phyloP scores from a whole-genome alignment of 108 stramenopile species.

The Mediolabrus comicus region DNA sequence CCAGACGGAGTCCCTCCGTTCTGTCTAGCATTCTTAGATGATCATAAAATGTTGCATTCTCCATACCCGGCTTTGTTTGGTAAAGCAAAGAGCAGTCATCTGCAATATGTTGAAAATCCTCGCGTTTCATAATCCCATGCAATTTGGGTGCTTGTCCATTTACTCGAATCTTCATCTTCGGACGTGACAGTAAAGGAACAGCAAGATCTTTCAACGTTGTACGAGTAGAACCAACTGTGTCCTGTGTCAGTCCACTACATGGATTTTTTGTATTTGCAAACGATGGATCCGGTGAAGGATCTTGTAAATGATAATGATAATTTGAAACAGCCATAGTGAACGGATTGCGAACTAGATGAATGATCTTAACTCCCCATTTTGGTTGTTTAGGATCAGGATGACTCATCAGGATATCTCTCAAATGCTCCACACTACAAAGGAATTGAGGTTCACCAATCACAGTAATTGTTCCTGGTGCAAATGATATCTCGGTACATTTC shows the following conservation, averaged over 20 bases:
- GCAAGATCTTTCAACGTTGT: background rate
- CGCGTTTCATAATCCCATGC: background rate
- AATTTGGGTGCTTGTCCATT: background rate
- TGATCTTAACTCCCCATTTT: conserved; percentile 4
- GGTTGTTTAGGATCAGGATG: background rate
- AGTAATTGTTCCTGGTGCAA: background rate
- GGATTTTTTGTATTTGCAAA: background rate
- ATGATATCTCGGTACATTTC: background rate
- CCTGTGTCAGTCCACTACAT: background rate
- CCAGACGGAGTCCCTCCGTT: background rate
- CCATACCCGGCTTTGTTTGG: background rate
- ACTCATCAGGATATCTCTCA: background rate
- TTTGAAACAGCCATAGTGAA: conserved; percentile 7
- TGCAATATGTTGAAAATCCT: background rate
- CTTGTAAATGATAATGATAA: conserved; percentile 6
- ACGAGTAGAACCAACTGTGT: background rate
- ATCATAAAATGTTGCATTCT: background rate
- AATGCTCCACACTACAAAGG: background rate
- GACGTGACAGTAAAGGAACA: background rate
- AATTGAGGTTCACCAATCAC: background rate
- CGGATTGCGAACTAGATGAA: conserved; percentile 7
- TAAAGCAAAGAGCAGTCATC: background rate
- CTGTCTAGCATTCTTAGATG: background rate
- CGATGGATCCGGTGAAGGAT: conserved; percentile 4
- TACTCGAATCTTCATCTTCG: background rate